A percentile compares a stretch with the other conserved stretches of the same genome.
Conservation (phyloP, 805 yeast species). For the Cyberlindnera sargentensis region DNA sequence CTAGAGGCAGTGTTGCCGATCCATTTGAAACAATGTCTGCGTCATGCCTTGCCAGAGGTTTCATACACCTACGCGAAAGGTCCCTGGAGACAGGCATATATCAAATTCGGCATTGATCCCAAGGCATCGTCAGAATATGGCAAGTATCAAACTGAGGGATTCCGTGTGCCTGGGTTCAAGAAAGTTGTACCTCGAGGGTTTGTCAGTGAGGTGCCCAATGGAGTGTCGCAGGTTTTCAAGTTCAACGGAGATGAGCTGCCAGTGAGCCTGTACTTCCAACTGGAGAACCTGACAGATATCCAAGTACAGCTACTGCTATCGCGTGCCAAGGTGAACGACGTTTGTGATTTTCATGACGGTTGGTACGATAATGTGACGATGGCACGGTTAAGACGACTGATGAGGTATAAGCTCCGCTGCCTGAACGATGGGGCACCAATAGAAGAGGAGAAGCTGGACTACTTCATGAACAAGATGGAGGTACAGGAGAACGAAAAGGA, state of each 20-base stretch:
- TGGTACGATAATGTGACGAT: slow-evolving; percentile 68
- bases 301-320: slow-evolving; percentile 43
- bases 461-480: slow-evolving; percentile 27
- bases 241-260: slow-evolving; percentile 74
- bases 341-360: slow-evolving; percentile 61
- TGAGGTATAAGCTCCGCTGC: slow-evolving; percentile 64
- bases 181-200: slow-evolving; percentile 27
- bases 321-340: slow-evolving; percentile 30
- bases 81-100: slow-evolving; percentile 89
- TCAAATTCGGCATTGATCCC: slow-evolving; percentile 77
- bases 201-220: slow-evolving; percentile 26
- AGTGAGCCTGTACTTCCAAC: slow-evolving; percentile 61
- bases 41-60: slow-evolving; percentile 78
- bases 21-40: slow-evolving; percentile 38
- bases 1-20: slow-evolving; percentile 47
- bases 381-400: slow-evolving; percentile 56
- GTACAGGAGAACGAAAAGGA: slow-evolving; percentile 23
- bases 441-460: slow-evolving; percentile 35
- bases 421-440: slow-evolving; percentile 39
- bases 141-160: slow-evolving; percentile 78
- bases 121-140: slow-evolving; percentile 45
- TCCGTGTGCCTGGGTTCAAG: slow-evolving; percentile 32
- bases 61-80: slow-evolving; percentile 81
- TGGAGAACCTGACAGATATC: slow-evolving; percentile 71
- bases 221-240: slow-evolving; percentile 40